Evolutionary conservation across 208 protist species (phyloP).

Genomic region (Leishmania mexicana): DNA sequence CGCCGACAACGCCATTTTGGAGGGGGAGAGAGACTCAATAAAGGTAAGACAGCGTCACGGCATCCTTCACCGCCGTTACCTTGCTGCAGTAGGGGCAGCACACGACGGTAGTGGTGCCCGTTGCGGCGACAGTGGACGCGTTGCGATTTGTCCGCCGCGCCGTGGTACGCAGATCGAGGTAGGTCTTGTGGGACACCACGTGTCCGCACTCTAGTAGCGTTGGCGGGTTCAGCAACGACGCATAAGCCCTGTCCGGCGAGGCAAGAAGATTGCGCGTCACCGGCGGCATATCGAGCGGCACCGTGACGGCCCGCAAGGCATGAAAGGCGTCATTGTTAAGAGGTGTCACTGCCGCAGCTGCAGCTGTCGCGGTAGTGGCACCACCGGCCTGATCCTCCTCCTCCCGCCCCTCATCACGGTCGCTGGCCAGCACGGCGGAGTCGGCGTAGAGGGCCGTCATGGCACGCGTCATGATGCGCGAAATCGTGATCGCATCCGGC

Average conservation of each 20-base stretch:
- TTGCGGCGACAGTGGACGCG: background rate
- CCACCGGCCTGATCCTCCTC: background rate
- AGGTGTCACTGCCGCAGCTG: background rate
- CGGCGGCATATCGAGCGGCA: slow-evolving; percentile 4
- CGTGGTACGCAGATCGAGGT: slow-evolving; percentile 36
- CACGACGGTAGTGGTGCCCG: slow-evolving; percentile 23
- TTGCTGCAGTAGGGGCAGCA: slow-evolving; percentile 76
- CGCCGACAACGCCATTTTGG: background rate
- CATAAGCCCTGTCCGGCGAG: slow-evolving; percentile 7
- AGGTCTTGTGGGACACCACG: slow-evolving; percentile 65
- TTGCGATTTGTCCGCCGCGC: slow-evolving; percentile 28
- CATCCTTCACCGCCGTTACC: slow-evolving; percentile 36
- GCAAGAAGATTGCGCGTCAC: slow-evolving; percentile 44
- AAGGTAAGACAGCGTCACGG: slow-evolving; percentile 63
- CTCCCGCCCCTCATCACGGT: slow-evolving; percentile 4
- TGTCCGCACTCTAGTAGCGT: slow-evolving; percentile 79
- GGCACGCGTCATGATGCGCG: slow-evolving; percentile 18
- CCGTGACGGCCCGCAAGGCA: slow-evolving; percentile 8
- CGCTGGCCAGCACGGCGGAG: slow-evolving; percentile 4
- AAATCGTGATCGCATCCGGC: slow-evolving; percentile 13
- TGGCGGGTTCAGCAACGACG: slow-evolving; percentile 54
- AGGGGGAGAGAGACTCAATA: slow-evolving; percentile 27
- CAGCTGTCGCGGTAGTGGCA: background rate
- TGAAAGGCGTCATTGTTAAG: slow-evolving; percentile 7
- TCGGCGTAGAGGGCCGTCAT: slow-evolving; percentile 20